These are phyloP conservation scores for Platanthera guangdongensis DNA, from an alignment of 106 monocot species.

Conservation along the genomic window DNA sequence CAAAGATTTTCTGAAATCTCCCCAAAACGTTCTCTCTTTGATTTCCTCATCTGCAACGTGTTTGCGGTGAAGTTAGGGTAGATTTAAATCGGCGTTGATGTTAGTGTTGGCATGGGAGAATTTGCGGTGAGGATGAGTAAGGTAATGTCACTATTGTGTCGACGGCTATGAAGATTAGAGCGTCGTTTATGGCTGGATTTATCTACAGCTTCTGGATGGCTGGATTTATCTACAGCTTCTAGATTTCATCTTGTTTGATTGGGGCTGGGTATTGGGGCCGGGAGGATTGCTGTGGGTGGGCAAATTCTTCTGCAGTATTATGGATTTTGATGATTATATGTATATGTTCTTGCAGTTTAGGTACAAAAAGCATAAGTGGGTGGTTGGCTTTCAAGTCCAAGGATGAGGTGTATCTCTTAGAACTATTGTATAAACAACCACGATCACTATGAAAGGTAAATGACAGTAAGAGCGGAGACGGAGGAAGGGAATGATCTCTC, in stretches of 20 bases:
- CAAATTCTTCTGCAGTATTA: conserved; percentile 44
- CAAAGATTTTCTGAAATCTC: too few relatives aligned
- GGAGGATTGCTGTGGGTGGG: conserved; percentile 64
- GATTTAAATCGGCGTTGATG: conserved; percentile 68
- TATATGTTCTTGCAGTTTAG: conserved; percentile 49
- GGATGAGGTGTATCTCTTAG: conserved; percentile 15
- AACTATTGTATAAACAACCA: too few relatives aligned
- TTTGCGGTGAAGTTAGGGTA: conserved; percentile 10
- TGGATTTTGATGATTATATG: conserved; percentile 52
- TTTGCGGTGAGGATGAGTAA: conserved; percentile 89
- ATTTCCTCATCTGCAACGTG: too few relatives aligned
- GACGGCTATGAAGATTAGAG: conserved; percentile 63
- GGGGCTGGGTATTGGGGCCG: conserved; percentile 54
- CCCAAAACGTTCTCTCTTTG: too few relatives aligned
- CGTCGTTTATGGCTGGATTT: conserved; percentile 72
- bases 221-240: conserved; percentile 48
- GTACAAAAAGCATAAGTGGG: conserved; percentile 58
- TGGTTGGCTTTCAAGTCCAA: conserved; percentile 55
- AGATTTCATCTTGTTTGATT: conserved; percentile 57
- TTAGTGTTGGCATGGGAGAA: conserved; percentile 62
- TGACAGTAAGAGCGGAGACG: too few relatives aligned
- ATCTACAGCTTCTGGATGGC: conserved; percentile 55
- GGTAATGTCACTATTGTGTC: conserved; percentile 64
- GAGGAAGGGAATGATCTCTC: too few relatives aligned
- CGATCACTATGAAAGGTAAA: too few relatives aligned